These are phyloP conservation scores for Microbotryum intermedium DNA, from an alignment of 1,284 basidiomycete genomes.

Conservation along the genomic window DNA sequence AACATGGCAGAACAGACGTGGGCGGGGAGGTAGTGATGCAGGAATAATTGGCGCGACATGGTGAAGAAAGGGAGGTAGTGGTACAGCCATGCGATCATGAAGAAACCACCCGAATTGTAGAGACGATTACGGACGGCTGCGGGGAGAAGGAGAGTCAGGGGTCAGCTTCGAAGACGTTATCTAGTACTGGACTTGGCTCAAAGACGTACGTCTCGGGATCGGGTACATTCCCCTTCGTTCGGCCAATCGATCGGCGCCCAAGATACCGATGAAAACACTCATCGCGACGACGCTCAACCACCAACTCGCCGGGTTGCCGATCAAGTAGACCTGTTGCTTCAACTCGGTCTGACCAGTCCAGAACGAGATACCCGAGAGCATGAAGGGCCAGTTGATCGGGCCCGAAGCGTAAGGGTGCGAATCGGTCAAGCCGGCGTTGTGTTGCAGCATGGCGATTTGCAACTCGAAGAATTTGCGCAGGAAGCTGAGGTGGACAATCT, in stretches of 20 bases:
- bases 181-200: neutral
- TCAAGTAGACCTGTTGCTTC: constrained; percentile 89
- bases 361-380: constrained; percentile 90
- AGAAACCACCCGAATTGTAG: constrained; percentile 92
- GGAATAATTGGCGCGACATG: constrained; percentile 91
- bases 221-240: constrained; percentile 75
- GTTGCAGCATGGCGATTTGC: constrained; percentile 91
- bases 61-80: constrained; percentile 98
- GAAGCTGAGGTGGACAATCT: constrained; percentile 68
- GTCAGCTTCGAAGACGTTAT: neutral
- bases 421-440: constrained; percentile 90
- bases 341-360: constrained; percentile 78
- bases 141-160: neutral
- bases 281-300: constrained; percentile 82
- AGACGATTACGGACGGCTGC: constrained; percentile 79
- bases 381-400: constrained; percentile 97
- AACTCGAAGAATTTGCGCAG: constrained; percentile 91
- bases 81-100: constrained; percentile 84
- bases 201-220: constrained; percentile 66
- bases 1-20: constrained; percentile 77
- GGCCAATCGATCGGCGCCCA: constrained; percentile 80
- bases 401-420: constrained; percentile 90
- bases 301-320: constrained; percentile 91
- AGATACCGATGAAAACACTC: constrained; percentile 78
- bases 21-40: constrained; percentile 91